Evolutionary conservation across 2,329 filamentous ascomycete genomes (phyloP), one percentile per base, ranked within the genome.

Genomic region (Clonostachys chloroleuca): DNA sequence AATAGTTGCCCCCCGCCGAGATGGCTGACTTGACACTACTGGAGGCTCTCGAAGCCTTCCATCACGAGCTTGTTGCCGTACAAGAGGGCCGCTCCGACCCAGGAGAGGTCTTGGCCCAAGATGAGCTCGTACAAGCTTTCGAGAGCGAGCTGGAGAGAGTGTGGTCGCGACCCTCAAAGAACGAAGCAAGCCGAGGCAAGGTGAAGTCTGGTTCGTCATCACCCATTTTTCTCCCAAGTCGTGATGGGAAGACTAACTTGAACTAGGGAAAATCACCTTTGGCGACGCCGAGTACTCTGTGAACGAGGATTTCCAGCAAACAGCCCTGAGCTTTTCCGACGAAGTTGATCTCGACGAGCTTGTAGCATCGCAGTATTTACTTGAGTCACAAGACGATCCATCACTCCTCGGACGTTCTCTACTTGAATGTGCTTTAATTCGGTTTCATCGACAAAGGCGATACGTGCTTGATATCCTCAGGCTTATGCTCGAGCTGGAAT

Each of bases 341-440:
- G 89, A 90, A 56, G 75, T 96, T 51, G 85, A 96, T 58, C 75
- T 99, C 45, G 92, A 99, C 67, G 95, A 99, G 67, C 64, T 95
- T 48, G 82, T 94, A 57, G 87, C 92, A 16, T 88, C 90, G 10
- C 78, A 80, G 54, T 79, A 94, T 44, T 81, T 95, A 48, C 72
- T 95, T 45, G 83, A 86, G 47, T 84, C 88, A 16, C 80, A 89
- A 60, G 78, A 83, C 36, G 85, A 92, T 55, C 76, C 83, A 14
- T 74, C 80, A 41, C 73, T 80, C 14, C 74, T 91, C 6, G 89
- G 89, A 51, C 82, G 89, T 20, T 78, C 89, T 4, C 76, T 89
- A 50, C 76, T 90, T 47, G 84, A 92, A 62, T 86, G 87, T 56
- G 87, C 87, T 50, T 81, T 96, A 53, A 87, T 97, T 59, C 83